Base-by-base conservation (phyloP, 257 asterid genomes). In the Ophiorrhiza pumila region DNA sequence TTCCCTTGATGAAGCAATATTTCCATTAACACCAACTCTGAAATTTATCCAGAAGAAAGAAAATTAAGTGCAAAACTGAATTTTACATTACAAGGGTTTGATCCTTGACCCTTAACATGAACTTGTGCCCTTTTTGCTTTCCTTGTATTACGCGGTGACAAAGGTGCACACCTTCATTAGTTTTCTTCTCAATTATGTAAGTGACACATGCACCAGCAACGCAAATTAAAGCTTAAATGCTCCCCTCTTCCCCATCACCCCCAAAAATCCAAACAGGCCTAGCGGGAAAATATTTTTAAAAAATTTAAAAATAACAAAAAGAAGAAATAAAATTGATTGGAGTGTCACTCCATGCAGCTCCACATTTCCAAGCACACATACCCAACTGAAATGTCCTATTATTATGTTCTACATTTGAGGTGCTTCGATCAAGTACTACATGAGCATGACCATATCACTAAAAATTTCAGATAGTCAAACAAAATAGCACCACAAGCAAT, bases 11-110 rank as follows among this genome's bases (percentile, higher is more conserved):
- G 65, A 58, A 68, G 72, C 74, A 59, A 69, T 65, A 71, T 69
- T 63, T 37, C 79, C 80, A 67, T 65, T 47, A 71, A 78, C 77
- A 61, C 76, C 76, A 76, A 73, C 59, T 67, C 85, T 78, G 84
- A 70, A 71, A 68, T 78, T 61, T 58, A 74, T 68, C 42, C 10
- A 23, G 58, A 52, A 32, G 60, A 50, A 37, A 52, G n/a, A 59
- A n/a, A 62, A 45, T 63, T 5, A 39, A 23, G 10, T 22, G 27
- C 4, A 9, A 31, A 53, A 23, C 6, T 27, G 5, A 46, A 39
- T 23, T 55, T 37, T n/a, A 11, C 1, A 58, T 25, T 63, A 50
- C 35, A 59, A 71, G 68, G 25, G 60, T 43, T 27, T 47, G 7
- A 31, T 12, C 27, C 59, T 69, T 6, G 29, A 71, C 53, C 62